phyloP scores from a whole-genome alignment of 176 grass and related monocot species.

The Bromus sterilis region DNA sequence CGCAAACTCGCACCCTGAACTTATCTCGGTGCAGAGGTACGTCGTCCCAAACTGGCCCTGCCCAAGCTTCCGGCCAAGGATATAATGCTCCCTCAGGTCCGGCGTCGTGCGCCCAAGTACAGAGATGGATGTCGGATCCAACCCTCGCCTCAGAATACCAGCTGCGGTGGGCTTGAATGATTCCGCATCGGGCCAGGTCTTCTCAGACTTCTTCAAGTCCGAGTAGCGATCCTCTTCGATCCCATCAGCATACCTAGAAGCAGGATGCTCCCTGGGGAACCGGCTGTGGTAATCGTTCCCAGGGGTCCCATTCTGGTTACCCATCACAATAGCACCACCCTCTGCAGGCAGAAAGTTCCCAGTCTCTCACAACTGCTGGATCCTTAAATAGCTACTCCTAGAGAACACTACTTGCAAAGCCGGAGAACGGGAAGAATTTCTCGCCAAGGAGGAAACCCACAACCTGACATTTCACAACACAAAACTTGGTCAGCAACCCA shows the following conservation, averaged over 20 bases:
- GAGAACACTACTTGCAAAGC: background rate
- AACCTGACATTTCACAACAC: constrained; percentile 18
- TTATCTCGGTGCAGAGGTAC: constrained; percentile 83
- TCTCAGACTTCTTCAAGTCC: constrained; percentile 34
- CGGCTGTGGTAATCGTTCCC: constrained; percentile 42
- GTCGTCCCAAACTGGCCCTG: constrained; percentile 93
- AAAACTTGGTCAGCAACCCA: constrained; percentile 32
- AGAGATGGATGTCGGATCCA: constrained; percentile 33
- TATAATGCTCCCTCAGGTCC: constrained; percentile 63
- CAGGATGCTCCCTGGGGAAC: background rate
- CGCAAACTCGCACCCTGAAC: constrained; percentile 70
- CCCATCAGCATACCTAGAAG: constrained; percentile 27
- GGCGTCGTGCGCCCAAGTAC: constrained; percentile 68
- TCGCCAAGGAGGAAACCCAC: constrained; percentile 2
- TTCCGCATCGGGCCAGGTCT: constrained; percentile 36
- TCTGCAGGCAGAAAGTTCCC: background rate
- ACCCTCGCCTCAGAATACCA: constrained; percentile 32
- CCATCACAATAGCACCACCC: constrained; percentile 29
- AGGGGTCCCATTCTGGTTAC: constrained; percentile 50
- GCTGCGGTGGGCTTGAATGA: constrained; percentile 36
- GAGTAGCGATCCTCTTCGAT: constrained; percentile 28
- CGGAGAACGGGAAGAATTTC: background rate
- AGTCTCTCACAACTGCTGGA: constrained; percentile 20
- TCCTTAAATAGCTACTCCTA: constrained; percentile 9
- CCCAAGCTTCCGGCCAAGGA: constrained; percentile 69